Base-by-base conservation (phyloP, 2,329 filamentous ascomycete species). In the Calonectria pteridis region DNA sequence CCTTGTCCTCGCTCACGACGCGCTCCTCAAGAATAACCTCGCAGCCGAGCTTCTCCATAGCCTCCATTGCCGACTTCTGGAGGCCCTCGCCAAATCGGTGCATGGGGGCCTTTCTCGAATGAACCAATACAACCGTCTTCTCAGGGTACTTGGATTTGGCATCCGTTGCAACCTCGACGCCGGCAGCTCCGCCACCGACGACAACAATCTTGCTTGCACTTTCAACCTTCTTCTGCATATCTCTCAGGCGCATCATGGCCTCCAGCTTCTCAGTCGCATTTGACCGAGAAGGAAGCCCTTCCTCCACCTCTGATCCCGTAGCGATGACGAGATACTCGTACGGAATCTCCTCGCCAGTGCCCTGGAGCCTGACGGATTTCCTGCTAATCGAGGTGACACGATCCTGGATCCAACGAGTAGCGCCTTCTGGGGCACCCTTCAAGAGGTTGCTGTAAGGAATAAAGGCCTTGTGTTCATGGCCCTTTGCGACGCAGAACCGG, bases 81-180 rank as follows among this genome's bases (percentile, higher is more conserved):
- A 88, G 75, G 55, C 83, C 81, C 13, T 85, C 84, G 3, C 86
- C 87, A 40, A 89, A 93, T 0, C 86, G 84, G 69, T 88, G 86
- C 87, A 93, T 87, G 1, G 92, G 80, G 0, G 83, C 84, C 2
- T 83, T 80, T 20, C 91, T 84, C 1, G 91, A 93, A 79, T 93
- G 91, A 0, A 93, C 85, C 9, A 93, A 79, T 0, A 87, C 87
- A 13, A 93, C 88, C 0, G 83, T 81, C 81, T 93, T 93, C 9
- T 88, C 85, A 0, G 90, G 89, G 75, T 90, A 91, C 13, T 84
- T 79, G 6, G 85, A 85, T 80, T 91, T 92, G 13, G 89, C 88
- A 77, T 93, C 91, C 0, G 89, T 87, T 0, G 90, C 91, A 40
- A 93, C 82, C 81, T 93, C 90, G 0, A 93, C 88, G 1, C 91